phyloP scores from a whole-genome alignment of 495 filamentous ascomycete genomes.

The Aspergillus wentii region DNA sequence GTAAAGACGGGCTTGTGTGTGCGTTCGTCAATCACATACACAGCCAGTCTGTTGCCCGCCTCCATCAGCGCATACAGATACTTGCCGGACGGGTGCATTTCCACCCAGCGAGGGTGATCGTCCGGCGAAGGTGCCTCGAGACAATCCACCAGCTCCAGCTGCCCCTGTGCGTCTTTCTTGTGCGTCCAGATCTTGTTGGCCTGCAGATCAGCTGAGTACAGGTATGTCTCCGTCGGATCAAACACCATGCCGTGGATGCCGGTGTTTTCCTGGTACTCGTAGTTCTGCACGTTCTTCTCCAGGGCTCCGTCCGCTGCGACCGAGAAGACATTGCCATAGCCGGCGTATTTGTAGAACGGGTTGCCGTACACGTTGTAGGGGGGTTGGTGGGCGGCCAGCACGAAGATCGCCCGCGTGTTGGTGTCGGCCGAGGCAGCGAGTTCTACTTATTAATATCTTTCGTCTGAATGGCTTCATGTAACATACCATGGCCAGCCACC shows the following conservation, averaged over 20 bases:
- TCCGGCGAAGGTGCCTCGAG: slow-evolving; percentile 62
- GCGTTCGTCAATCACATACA: slow-evolving; percentile 72
- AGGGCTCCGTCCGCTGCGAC: slow-evolving; percentile 58
- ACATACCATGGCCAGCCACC: slow-evolving; percentile 59
- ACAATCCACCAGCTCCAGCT: slow-evolving; percentile 61
- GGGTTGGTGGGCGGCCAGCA: slow-evolving; percentile 68
- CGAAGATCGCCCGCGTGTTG: slow-evolving; percentile 82
- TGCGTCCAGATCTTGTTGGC: slow-evolving; percentile 87
- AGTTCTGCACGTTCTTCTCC: slow-evolving; percentile 70
- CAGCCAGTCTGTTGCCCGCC: slow-evolving; percentile 71
- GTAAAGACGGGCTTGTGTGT: slow-evolving; percentile 81
- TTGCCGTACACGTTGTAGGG: slow-evolving; percentile 81
- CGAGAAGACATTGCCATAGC: slow-evolving; percentile 73
- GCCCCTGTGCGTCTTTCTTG: slow-evolving; percentile 61
- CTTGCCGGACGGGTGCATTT: slow-evolving; percentile 67
- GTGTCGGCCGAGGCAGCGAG: slow-evolving; percentile 61
- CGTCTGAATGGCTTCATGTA: background rate
- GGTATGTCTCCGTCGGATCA: slow-evolving; percentile 74
- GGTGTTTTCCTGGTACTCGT: slow-evolving; percentile 65
- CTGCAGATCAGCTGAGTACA: slow-evolving; percentile 80
- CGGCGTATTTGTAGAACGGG: slow-evolving; percentile 81
- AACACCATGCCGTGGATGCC: slow-evolving; percentile 90
- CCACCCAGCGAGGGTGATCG: slow-evolving; percentile 83
- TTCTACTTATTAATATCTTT: slow-evolving; percentile 37
- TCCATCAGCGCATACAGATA: slow-evolving; percentile 86